Evolutionary conservation across 306 rosid species (phyloP), one percentile per base, ranked within the genome.

Genomic region (Coriaria nepalensis): DNA sequence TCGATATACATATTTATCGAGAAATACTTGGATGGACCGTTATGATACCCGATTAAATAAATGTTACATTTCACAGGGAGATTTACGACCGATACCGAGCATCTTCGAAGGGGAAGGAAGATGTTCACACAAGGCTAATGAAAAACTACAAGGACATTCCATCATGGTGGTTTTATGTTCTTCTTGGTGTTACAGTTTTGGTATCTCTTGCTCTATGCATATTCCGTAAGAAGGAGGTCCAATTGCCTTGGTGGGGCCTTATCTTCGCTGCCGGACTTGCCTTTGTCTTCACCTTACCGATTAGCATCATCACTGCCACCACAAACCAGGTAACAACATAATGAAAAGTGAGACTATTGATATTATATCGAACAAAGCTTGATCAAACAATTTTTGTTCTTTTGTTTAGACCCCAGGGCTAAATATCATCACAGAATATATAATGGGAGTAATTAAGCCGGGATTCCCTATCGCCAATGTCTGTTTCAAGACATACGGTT

Each of bases 91-190:
- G 76, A 2, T 82, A 63, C 42, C 67, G 61, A 5, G 88, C 86
- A 10, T 68, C 83, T 8, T 50, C 66, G 0, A n/a, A 40, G 20
- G 83, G 76, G 6, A 79, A 52, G 64, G 79, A 67, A 47, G 93
- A 86, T 52, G 72, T 86, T 34, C 93, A 82, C 75, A 79, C 93
- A 44, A 77, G 15, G 67, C 54, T 82, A 65, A 82, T 79, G 96
- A 82, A 45, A 50, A 67, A 57, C 40, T 81, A 81, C 72, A 47
- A 63, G 57, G 88, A 81, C 69, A 81, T 81, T 59, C 95, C 93
- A 39, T 56, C 80, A 2, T 78, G 95, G 88, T 86, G 93, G 95
- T 86, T 86, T 74, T 48, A 78, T 48, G 0, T 59, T n/a, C 51
- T 81, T 54, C 65, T 81, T 35, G 15, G 6, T 9, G 63, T 35